Evolutionary conservation across 2,329 filamentous ascomycete species (phyloP).

Genomic region (Fusarium sp.): DNA sequence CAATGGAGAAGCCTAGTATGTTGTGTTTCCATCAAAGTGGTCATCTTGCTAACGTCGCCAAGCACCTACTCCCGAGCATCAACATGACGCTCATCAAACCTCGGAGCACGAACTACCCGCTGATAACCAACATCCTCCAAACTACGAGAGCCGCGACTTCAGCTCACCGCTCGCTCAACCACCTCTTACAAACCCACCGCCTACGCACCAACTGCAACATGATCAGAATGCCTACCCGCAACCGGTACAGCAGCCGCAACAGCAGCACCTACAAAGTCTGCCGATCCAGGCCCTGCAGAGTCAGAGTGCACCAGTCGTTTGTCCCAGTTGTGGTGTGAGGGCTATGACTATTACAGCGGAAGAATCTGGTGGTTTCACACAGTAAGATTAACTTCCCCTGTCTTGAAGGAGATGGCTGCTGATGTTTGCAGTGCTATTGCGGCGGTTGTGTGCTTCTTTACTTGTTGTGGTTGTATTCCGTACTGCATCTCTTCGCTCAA

Average conservation of each 20-base stretch:
- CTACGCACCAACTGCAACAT: neutral
- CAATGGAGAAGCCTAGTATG: conserved; percentile 42
- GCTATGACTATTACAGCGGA: conserved; percentile 19
- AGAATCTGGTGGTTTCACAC: conserved; percentile 28
- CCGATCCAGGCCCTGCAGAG: conserved; percentile 33
- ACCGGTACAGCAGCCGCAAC: neutral
- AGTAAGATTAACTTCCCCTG: conserved; percentile 27
- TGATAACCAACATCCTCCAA: conserved; percentile 15
- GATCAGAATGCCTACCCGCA: neutral
- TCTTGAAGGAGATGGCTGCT: neutral
- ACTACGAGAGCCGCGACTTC: conserved; percentile 12
- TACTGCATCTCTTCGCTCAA: conserved; percentile 37
- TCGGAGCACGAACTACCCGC: neutral
- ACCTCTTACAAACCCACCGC: conserved; percentile 6
- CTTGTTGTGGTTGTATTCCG: conserved; percentile 41
- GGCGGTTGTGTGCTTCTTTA: conserved; percentile 31
- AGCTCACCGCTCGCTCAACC: conserved; percentile 28
- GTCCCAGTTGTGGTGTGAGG: conserved; percentile 29
- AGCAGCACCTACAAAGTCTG: conserved; percentile 9
- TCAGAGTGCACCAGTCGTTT: conserved; percentile 33
- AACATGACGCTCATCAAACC: neutral
- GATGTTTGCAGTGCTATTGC: conserved; percentile 33
- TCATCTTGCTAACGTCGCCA: neutral
- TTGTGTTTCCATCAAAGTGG: neutral
- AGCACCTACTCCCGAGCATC: conserved; percentile 13